Evolutionary conservation across 202 grass and related monocot genomes (phyloP).

Genomic region (Carex sylvatica): DNA sequence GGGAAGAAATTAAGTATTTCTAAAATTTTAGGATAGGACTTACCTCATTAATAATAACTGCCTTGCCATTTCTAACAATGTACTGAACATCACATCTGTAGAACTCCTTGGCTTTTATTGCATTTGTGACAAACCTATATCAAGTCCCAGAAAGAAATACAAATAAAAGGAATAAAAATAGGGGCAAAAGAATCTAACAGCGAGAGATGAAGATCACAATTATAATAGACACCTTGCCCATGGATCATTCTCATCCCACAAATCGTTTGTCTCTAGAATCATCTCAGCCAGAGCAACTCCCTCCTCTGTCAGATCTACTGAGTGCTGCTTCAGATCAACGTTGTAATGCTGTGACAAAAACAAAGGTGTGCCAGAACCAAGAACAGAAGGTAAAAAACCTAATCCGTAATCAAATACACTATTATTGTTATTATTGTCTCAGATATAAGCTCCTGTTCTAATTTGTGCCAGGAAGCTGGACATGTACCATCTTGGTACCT

Average conservation of each 20-base stretch:
- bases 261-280: conserved; percentile 76
- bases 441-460: not conserved
- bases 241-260: conserved; percentile 97
- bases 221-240: conserved; percentile 76
- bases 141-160: conserved; percentile 14
- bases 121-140: conserved; percentile 88
- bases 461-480: not conserved
- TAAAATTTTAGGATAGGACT: conserved; percentile 1
- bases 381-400: not conserved
- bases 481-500: not conserved
- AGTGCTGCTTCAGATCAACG: conserved; percentile 77
- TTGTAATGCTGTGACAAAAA: conserved; percentile 83
- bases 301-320: conserved; percentile 84
- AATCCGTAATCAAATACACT: conserved; percentile 5
- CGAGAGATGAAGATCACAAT: conserved; percentile 10
- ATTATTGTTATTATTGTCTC: not conserved
- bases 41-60: conserved; percentile 96
- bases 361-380: not conserved
- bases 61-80: conserved; percentile 86
- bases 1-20: not conserved
- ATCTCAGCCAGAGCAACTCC: conserved; percentile 85
- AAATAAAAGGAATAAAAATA: not conserved
- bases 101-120: conserved; percentile 94
- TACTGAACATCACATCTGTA: conserved; percentile 92
- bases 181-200: conserved; percentile 17